These are phyloP conservation scores for Insectozyma bohioensis DNA, from an alignment of 1,139 yeast species.

Conservation along the genomic window DNA sequence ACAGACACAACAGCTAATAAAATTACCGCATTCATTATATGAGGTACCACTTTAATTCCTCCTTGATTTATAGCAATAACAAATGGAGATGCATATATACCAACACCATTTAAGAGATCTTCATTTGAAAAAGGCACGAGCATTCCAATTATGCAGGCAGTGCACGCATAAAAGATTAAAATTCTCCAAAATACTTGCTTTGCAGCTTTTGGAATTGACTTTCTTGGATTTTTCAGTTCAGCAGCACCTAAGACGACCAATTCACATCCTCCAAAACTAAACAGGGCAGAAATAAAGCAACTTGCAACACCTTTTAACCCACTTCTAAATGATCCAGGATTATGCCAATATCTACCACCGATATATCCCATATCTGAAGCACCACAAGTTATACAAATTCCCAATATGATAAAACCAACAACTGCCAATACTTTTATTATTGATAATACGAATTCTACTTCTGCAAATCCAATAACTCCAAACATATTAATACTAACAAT, in stretches of 20 bases:
- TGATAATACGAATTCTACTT: conserved; percentile 42
- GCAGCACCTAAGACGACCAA: conserved; percentile 81
- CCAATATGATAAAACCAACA: conserved; percentile 41
- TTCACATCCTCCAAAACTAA: conserved; percentile 64
- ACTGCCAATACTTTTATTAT: conserved; percentile 44
- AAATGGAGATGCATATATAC: conserved; percentile 40
- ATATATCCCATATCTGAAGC: conserved; percentile 43
- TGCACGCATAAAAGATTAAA: conserved; percentile 53
- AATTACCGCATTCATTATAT: conserved; percentile 56
- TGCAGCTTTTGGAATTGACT: conserved; percentile 69
- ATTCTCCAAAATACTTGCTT: conserved; percentile 77
- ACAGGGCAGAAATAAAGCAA: conserved; percentile 85
- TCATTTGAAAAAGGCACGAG: conserved; percentile 43
- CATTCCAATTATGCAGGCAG: conserved; percentile 47
- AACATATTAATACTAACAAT: conserved; percentile 40
- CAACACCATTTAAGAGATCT: conserved; percentile 33
- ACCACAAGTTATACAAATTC: conserved; percentile 42
- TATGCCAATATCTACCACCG: conserved; percentile 41
- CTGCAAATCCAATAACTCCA: conserved; percentile 49
- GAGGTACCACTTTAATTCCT: conserved; percentile 42
- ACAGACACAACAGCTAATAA: conserved; percentile 52
- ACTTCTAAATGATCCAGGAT: conserved; percentile 50
- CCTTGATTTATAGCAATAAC: conserved; percentile 41
- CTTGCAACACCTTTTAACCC: conserved; percentile 79
- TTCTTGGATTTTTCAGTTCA: conserved; percentile 71